Conservation (phyloP, 208 protist species). For the Balamuthia mandrillaris region DNA sequence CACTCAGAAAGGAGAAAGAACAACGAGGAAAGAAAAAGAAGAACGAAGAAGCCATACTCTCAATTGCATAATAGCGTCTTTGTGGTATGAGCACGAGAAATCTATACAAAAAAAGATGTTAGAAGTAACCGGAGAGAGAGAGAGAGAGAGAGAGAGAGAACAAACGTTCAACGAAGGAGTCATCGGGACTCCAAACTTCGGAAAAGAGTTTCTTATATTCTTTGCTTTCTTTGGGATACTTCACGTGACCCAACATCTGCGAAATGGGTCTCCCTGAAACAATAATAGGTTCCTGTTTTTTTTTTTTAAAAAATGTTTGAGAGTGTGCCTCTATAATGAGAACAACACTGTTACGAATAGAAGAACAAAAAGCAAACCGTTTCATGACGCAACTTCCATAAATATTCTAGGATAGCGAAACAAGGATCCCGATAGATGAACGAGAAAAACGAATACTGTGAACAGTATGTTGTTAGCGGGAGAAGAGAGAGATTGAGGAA, state of each 20-base stretch:
- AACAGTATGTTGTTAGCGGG: background rate
- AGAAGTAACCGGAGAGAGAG: background rate
- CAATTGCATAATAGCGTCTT: background rate
- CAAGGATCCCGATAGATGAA: background rate
- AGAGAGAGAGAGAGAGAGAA: background rate
- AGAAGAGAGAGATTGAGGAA: background rate
- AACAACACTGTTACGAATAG: background rate
- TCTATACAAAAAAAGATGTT: background rate
- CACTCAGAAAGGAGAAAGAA: background rate
- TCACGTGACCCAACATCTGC: background rate
- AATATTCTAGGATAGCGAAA: background rate
- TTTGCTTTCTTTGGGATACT: background rate
- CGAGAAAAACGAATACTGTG: background rate
- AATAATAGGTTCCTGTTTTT: conserved; percentile 1
- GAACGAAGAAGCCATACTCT: background rate
- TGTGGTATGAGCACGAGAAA: background rate
- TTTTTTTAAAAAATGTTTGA: background rate
- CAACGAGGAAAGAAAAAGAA: background rate
- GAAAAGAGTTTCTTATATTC: background rate
- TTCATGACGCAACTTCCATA: background rate
- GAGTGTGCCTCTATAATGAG: too few relatives aligned
- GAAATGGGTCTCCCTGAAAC: background rate
- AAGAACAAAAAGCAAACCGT: background rate
- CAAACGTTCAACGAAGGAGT: conserved; percentile 2
- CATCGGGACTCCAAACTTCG: background rate